Percentiles rank a stretch among this genome's conserved stretches.
These are phyloP conservation scores for Celoporthe dispersa DNA, from an alignment of 2,329 filamentous ascomycete species.

Conservation along the genomic window DNA sequence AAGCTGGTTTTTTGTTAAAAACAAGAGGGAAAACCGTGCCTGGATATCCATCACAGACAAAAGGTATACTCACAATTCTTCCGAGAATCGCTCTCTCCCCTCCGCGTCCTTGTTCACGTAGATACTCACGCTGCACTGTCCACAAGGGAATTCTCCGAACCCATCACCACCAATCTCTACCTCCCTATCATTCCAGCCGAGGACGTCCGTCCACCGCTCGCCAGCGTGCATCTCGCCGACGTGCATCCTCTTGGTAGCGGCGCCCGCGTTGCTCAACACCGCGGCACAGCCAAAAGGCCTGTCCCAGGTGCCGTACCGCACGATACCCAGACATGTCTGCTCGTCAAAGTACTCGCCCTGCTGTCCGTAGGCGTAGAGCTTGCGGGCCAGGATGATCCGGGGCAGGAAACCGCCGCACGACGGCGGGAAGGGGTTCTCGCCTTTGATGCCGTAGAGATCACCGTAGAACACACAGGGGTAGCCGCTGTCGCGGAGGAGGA, in stretches of 20 bases:
- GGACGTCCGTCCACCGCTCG: conserved; percentile 67
- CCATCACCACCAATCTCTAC: conserved; percentile 65
- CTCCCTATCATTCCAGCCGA: conserved; percentile 58
- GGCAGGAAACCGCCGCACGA: conserved; percentile 60
- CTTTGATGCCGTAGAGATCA: conserved; percentile 67
- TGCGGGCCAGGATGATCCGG: conserved; percentile 63
- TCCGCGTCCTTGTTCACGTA: conserved; percentile 62
- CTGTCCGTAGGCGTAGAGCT: conserved; percentile 68
- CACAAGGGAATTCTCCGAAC: conserved; percentile 62
- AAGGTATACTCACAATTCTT: conserved; percentile 44
- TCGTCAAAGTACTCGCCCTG: conserved; percentile 68
- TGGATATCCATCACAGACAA: not conserved
- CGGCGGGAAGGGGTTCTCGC: conserved; percentile 51
- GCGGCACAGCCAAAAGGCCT: conserved; percentile 57
- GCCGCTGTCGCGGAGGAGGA: conserved; percentile 66
- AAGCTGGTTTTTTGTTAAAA: not conserved
- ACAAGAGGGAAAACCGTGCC: not conserved
- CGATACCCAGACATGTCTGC: conserved; percentile 66
- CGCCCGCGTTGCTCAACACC: conserved; percentile 58
- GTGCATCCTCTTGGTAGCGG: conserved; percentile 63
- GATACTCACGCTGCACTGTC: conserved; percentile 58
- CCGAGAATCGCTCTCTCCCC: conserved; percentile 49
- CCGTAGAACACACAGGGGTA: conserved; percentile 74
- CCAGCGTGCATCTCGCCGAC: conserved; percentile 63
- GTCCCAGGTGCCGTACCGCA: conserved; percentile 53